Evolutionary conservation across 176 grass and related monocot species (phyloP).

Genomic region (Cenchrus purpureus): DNA sequence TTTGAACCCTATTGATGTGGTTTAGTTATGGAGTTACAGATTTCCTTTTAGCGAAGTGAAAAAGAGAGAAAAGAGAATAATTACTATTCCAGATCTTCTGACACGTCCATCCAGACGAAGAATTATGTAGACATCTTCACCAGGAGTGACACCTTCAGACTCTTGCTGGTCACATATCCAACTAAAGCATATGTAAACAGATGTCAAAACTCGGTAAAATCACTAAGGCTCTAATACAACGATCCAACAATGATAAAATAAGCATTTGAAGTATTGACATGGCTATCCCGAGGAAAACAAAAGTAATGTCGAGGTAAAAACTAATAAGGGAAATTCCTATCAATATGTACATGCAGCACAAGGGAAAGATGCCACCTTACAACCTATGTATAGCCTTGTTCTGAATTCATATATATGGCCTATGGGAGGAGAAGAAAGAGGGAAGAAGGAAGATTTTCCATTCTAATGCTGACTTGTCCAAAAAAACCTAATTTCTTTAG

Average conservation of each 20-base stretch:
- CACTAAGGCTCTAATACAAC: background rate
- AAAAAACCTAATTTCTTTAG: background rate
- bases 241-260: slow-evolving; percentile 37
- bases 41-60: slow-evolving; percentile 25
- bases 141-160: slow-evolving; percentile 76
- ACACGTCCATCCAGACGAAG: slow-evolving; percentile 87
- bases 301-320: background rate
- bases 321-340: background rate
- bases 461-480: background rate
- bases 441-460: background rate
- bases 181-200: slow-evolving; percentile 45
- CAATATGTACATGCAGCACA: no score
- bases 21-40: background rate
- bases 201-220: background rate
- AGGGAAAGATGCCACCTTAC: no score
- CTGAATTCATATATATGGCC: no score
- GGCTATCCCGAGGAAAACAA: background rate
- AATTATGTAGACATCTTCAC: slow-evolving; percentile 87
- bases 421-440: background rate
- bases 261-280: background rate
- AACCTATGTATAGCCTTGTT: no score
- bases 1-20: background rate
- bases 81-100: slow-evolving; percentile 93
- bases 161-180: slow-evolving; percentile 90
- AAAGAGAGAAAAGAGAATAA: slow-evolving; percentile 14